Percentiles rank a stretch among this genome's conserved stretches.
These are phyloP conservation scores for Vickermania ingenoplastis DNA, from an alignment of 208 protist genomes.

Conservation along the genomic window DNA sequence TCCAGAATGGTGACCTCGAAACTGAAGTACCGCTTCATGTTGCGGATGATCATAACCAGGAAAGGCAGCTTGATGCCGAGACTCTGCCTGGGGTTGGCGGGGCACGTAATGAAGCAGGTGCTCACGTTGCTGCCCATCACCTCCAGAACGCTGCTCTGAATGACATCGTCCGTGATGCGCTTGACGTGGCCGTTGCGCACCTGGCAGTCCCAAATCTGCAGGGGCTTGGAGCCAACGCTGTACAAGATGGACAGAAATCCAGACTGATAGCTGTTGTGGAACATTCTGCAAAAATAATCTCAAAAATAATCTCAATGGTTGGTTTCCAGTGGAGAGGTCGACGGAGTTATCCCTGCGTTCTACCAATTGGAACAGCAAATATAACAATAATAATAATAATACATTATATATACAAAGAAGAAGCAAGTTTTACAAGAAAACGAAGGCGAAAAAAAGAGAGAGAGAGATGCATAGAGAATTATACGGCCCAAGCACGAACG, in stretches of 20 bases:
- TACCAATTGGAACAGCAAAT: too few species aligned
- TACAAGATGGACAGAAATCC: conserved; percentile 99
- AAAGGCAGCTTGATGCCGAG: conserved; percentile 99
- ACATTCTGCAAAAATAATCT: conserved; percentile 77
- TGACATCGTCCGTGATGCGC: conserved; percentile 98
- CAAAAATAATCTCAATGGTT: conserved; percentile 4
- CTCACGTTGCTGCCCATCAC: conserved; percentile 98
- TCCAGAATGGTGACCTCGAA: conserved; percentile 99
- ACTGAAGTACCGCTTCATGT: conserved; percentile 99
- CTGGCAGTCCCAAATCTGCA: conserved; percentile 98
- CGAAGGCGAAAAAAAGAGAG: too few species aligned
- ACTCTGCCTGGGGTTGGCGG: conserved; percentile 93
- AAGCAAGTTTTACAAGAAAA: too few species aligned
- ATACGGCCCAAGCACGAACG: too few species aligned
- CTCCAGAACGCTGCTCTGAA: conserved; percentile 98
- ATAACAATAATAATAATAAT: too few species aligned
- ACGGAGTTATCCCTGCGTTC: too few species aligned
- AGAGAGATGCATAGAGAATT: too few species aligned
- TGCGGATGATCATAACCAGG: conserved; percentile 99
- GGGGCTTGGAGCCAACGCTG: conserved; percentile 96
- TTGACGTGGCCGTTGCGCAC: conserved; percentile 98
- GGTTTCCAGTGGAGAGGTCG: neutral
- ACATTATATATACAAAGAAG: too few species aligned
- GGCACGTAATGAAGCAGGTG: conserved; percentile 98
- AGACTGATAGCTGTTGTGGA: conserved; percentile 98